These are phyloP conservation scores for Penstemon barbatus DNA, from an alignment of 257 asterid species.

Conservation along the genomic window DNA sequence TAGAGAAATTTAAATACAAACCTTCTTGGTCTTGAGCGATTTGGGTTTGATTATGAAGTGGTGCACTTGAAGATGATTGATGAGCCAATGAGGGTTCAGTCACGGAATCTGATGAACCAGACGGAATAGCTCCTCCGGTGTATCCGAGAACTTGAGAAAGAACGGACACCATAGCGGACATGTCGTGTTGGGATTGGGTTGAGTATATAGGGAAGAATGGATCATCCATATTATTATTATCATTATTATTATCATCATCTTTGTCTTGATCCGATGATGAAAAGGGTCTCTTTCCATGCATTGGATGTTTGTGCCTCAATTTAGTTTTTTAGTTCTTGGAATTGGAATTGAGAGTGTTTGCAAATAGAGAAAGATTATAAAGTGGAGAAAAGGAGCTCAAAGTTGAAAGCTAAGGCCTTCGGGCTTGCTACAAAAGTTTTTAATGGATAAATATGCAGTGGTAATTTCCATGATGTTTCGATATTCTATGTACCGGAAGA, in stretches of 20 bases:
- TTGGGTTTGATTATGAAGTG: conserved; percentile 37
- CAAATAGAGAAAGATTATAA: not conserved
- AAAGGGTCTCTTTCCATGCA: conserved; percentile 57
- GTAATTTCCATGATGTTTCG: not conserved
- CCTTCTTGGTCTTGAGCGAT: conserved; percentile 49
- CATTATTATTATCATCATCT: conserved; percentile 29
- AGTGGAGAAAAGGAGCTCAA: conserved; percentile 1
- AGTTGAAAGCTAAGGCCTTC: not conserved
- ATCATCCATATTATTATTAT: not conserved
- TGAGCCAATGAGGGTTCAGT: conserved; percentile 20
- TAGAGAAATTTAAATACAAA: not conserved
- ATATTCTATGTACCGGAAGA: too few species aligned
- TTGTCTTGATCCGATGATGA: conserved; percentile 47
- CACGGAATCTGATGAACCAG: not conserved
- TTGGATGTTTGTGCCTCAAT: conserved; percentile 28
- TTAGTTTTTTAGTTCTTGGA: not conserved
- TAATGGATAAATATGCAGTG: conserved; percentile 9
- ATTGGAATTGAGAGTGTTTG: not conserved
- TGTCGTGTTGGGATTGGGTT: conserved; percentile 70
- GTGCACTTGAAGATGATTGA: conserved; percentile 22
- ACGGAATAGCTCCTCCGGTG: conserved; percentile 26
- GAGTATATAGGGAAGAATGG: conserved; percentile 52
- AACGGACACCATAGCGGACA: conserved; percentile 77
- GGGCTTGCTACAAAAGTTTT: conserved; percentile 11
- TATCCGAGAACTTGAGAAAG: conserved; percentile 85